phyloP scores from a whole-genome alignment of 2,329 filamentous ascomycete genomes.

The Grosmannia penicillata region DNA sequence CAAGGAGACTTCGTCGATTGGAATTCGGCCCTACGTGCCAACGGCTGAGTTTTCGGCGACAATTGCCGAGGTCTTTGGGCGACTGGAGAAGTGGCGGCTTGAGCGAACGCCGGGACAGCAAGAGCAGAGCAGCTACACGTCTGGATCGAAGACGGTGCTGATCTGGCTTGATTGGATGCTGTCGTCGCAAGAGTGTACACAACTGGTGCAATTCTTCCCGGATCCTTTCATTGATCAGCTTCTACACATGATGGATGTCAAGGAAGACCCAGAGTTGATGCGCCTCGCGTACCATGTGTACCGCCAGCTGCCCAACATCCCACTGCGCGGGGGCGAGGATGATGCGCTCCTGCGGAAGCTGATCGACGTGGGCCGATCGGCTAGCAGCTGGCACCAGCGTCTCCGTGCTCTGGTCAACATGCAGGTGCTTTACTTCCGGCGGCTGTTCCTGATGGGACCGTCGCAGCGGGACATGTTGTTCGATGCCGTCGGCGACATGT shows the following conservation, averaged over 20 bases:
- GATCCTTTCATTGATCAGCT: constrained; percentile 81
- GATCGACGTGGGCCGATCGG: constrained; percentile 73
- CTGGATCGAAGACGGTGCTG: constrained; percentile 87
- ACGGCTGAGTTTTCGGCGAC: constrained; percentile 57
- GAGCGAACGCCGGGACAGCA: constrained; percentile 79
- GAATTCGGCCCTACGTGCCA: constrained; percentile 69
- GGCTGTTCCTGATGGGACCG: constrained; percentile 70
- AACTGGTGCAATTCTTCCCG: constrained; percentile 83
- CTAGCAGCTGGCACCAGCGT: constrained; percentile 87
- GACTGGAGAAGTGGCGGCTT: constrained; percentile 75
- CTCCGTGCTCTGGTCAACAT: constrained; percentile 93
- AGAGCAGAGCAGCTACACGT: constrained; percentile 86
- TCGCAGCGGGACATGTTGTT: constrained; percentile 70
- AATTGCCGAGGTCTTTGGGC: constrained; percentile 60
- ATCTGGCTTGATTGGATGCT: constrained; percentile 89
- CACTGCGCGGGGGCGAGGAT: constrained; percentile 77
- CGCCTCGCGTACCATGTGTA: constrained; percentile 93
- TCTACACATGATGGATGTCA: constrained; percentile 99
- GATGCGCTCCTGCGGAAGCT: constrained; percentile 71
- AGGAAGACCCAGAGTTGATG: constrained; percentile 93
- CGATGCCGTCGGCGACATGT: constrained; percentile 88
- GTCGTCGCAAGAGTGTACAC: constrained; percentile 82
- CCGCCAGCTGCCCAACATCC: constrained; percentile 88
- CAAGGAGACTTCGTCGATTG: constrained; percentile 65
- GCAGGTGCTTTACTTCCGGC: constrained; percentile 95